These are phyloP conservation scores for Sarocladium kiliense DNA, from an alignment of 2,329 filamentous ascomycete species.

Conservation along the genomic window DNA sequence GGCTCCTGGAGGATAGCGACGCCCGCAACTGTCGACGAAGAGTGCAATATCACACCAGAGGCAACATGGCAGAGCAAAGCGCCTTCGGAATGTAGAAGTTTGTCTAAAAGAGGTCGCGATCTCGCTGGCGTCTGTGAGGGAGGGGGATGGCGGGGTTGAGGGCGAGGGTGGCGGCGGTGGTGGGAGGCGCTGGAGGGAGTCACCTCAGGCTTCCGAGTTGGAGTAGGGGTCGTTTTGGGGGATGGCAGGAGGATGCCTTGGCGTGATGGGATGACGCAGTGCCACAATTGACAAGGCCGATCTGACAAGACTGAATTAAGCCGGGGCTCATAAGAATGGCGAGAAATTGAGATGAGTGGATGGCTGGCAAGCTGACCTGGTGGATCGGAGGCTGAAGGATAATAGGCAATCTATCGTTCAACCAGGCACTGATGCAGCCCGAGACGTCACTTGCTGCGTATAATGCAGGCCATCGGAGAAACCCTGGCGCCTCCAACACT, in stretches of 20 bases:
- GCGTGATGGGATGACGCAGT: background rate
- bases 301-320: background rate
- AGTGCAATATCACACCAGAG: background rate
- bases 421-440: too few species aligned
- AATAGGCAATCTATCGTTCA: background rate
- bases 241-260: background rate
- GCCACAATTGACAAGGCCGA: background rate
- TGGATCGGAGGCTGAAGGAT: background rate
- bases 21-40: background rate
- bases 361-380: background rate
- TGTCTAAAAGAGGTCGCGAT: background rate
- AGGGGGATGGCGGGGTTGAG: conserved; percentile 3
- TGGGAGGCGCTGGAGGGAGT: background rate
- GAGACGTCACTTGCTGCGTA: too few species aligned
- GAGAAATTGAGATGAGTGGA: background rate
- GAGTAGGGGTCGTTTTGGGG: background rate
- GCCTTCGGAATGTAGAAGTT: background rate
- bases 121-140: background rate
- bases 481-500: too few species aligned
- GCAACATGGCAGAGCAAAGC: background rate
- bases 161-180: background rate
- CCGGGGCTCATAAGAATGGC: background rate
- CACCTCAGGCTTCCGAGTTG: background rate
- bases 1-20: background rate
- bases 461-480: too few species aligned